Percentiles rank a stretch among this genome's conserved stretches.
Evolutionary conservation across 1,284 basidiomycete species (phyloP).

Genomic region (Pseudozyma sp.): DNA sequence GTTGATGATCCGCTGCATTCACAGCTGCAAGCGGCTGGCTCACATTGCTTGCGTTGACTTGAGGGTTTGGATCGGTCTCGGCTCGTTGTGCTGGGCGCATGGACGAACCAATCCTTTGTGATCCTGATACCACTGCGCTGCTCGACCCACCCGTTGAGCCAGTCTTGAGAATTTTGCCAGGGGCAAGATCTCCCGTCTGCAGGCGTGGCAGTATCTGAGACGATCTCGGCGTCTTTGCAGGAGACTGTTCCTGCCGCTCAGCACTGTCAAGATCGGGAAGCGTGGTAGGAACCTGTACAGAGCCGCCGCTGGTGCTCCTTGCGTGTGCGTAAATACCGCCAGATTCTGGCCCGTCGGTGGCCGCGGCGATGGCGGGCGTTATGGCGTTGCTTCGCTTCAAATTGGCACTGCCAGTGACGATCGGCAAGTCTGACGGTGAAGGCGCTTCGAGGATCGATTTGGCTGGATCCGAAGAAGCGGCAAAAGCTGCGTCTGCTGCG

Average conservation of each 20-base stretch:
- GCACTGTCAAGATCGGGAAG: not conserved
- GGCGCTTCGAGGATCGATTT: conserved; percentile 17
- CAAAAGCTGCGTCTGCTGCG: conserved; percentile 40
- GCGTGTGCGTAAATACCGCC: not conserved
- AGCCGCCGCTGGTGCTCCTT: conserved; percentile 10
- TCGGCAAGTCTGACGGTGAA: conserved; percentile 33
- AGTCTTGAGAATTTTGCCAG: not conserved
- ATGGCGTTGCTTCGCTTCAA: conserved; percentile 54
- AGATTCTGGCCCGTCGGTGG: conserved; percentile 9
- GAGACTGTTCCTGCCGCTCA: not conserved
- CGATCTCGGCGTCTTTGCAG: not conserved
- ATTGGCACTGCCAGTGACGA: conserved; percentile 27
- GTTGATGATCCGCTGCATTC: not conserved
- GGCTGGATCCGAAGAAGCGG: conserved; percentile 19
- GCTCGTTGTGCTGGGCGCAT: conserved; percentile 14
- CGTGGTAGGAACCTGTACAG: not conserved
- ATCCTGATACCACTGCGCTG: conserved; percentile 19
- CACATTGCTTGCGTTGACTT: not conserved
- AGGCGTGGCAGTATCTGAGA: conserved; percentile 16
- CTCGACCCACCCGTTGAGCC: conserved; percentile 8
- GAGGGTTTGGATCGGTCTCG: conserved; percentile 26
- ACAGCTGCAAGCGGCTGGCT: not conserved
- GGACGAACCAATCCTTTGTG: conserved; percentile 3
- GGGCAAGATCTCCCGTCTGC: conserved; percentile 11
- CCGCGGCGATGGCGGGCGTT: conserved; percentile 23